Evolutionary conservation across 768 basidiomycete species (phyloP).

Genomic region (Phanerodontia chrysosporium): DNA sequence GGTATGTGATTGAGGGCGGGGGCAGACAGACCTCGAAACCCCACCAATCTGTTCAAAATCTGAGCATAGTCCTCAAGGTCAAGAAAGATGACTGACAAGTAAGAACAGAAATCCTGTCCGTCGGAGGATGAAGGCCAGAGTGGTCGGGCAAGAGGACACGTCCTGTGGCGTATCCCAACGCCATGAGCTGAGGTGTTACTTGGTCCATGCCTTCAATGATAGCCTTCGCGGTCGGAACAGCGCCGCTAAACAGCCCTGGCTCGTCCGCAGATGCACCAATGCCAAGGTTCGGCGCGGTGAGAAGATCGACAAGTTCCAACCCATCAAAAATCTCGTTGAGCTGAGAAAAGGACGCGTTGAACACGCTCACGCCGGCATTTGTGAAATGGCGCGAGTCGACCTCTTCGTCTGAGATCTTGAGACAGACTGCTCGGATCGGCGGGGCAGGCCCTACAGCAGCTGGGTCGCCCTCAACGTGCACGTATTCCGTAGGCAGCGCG

Average conservation of each 20-base stretch:
- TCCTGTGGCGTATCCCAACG: conserved; percentile 73
- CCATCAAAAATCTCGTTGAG: conserved; percentile 50
- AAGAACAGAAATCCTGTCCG: conserved; percentile 71
- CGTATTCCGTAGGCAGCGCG: conserved; percentile 47
- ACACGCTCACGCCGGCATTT: conserved; percentile 29
- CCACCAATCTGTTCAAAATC: conserved; percentile 77
- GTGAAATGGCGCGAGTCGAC: conserved; percentile 57
- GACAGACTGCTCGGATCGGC: conserved; percentile 78
- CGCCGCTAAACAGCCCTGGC: conserved; percentile 64
- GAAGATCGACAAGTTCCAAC: conserved; percentile 56
- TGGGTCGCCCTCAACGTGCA: conserved; percentile 18
- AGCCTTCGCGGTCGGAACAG: conserved; percentile 71
- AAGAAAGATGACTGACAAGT: conserved; percentile 55
- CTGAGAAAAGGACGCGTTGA: conserved; percentile 46
- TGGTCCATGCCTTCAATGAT: conserved; percentile 63
- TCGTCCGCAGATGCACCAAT: conserved; percentile 71
- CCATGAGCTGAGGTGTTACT: conserved; percentile 75
- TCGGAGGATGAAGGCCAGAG: conserved; percentile 65
- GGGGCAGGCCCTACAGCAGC: conserved; percentile 22
- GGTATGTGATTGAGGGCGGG: conserved; percentile 57
- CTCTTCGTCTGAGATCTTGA: conserved; percentile 60
- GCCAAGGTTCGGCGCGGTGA: conserved; percentile 61
- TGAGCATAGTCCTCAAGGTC: not conserved
- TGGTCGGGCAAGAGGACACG: conserved; percentile 63
- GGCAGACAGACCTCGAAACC: conserved; percentile 79